These are phyloP conservation scores for Wickerhamomyces mucosus DNA, from an alignment of 805 yeast genomes.

Conservation along the genomic window DNA sequence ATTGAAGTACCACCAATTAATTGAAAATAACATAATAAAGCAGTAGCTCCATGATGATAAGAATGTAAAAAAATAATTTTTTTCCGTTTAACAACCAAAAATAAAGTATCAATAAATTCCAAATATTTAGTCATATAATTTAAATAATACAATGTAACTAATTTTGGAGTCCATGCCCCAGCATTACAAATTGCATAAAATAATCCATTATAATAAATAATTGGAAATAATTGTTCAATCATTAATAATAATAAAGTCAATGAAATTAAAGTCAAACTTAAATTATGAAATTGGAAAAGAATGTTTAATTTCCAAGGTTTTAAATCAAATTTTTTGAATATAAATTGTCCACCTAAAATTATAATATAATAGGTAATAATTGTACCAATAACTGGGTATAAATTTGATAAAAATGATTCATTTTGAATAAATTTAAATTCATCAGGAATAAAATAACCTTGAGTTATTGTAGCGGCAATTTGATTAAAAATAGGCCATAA, in stretches of 20 bases:
- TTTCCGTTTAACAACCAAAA: conserved; percentile 86
- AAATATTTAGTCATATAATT: conserved; percentile 84
- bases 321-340: conserved; percentile 34
- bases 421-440: conserved; percentile 61
- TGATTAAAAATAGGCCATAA: conserved; percentile 58
- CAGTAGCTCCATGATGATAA: conserved; percentile 98
- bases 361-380: conserved; percentile 67
- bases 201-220: conserved; percentile 62
- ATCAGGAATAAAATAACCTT: conserved; percentile 51
- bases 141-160: conserved; percentile 80
- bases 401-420: conserved; percentile 58
- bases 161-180: conserved; percentile 73
- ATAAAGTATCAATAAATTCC: conserved; percentile 86
- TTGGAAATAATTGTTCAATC: conserved; percentile 81
- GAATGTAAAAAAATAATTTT: conserved; percentile 89
- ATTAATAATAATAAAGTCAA: conserved; percentile 55
- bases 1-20: conserved; percentile 83
- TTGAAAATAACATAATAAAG: conserved; percentile 87
- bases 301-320: conserved; percentile 67
- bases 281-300: conserved; percentile 80
- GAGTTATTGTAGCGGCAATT: conserved; percentile 31
- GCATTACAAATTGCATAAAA: conserved; percentile 75
- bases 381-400: conserved; percentile 45
- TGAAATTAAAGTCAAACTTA: conserved; percentile 62
- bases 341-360: conserved; percentile 76